These are phyloP conservation scores for Penicillium lagena DNA, from an alignment of 495 filamentous ascomycete genomes.

Conservation along the genomic window DNA sequence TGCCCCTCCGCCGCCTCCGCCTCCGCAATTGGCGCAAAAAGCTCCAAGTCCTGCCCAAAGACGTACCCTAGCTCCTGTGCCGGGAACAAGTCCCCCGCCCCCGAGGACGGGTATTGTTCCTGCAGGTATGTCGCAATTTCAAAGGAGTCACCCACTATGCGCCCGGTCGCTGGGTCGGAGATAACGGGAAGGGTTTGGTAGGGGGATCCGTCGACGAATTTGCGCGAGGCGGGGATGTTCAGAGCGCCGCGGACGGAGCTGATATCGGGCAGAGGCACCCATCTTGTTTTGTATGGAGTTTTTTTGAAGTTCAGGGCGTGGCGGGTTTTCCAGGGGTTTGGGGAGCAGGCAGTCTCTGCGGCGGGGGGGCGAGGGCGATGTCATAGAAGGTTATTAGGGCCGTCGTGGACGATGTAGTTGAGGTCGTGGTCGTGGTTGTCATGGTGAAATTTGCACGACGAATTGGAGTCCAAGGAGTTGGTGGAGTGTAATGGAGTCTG, in stretches of 20 bases:
- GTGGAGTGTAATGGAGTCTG: too few relatives aligned
- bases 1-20: background rate
- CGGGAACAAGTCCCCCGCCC: conserved; percentile 34
- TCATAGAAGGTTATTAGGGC: conserved; percentile 47
- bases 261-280: conserved; percentile 47
- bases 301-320: conserved; percentile 56
- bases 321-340: conserved; percentile 58
- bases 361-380: conserved; percentile 41
- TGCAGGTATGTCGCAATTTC: conserved; percentile 56
- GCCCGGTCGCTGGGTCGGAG: conserved; percentile 34
- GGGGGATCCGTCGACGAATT: conserved; percentile 48
- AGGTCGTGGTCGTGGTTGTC: background rate
- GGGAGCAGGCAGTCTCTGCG: conserved; percentile 25
- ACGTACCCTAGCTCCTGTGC: conserved; percentile 23
- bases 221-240: conserved; percentile 38
- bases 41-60: conserved; percentile 1
- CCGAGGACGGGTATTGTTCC: conserved; percentile 34
- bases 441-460: background rate
- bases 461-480: too few relatives aligned
- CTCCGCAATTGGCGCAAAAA: conserved; percentile 24
- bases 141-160: conserved; percentile 52
- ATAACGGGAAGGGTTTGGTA: conserved; percentile 57
- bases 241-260: conserved; percentile 37
- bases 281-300: conserved; percentile 43
- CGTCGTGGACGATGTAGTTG: background rate